Evolutionary conservation across 805 yeast genomes (phyloP).

Genomic region (Saccharomycopsis selenospora): DNA sequence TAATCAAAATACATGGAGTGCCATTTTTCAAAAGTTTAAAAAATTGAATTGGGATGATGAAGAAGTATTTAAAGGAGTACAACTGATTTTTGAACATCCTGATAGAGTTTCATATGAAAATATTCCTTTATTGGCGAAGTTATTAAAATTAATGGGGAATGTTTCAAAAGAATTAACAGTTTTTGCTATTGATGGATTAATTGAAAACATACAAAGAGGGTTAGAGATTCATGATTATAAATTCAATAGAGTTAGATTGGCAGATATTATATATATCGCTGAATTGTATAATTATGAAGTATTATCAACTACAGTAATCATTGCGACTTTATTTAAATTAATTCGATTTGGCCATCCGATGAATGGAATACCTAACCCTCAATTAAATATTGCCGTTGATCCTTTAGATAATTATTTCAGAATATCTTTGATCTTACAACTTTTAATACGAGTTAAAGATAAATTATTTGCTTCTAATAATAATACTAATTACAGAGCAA

Average conservation of each 20-base stretch:
- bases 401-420: constrained; percentile 65
- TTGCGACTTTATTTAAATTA: constrained; percentile 41
- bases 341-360: constrained; percentile 59
- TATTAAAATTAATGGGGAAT: constrained; percentile 29
- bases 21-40: constrained; percentile 33
- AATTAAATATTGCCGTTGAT: constrained; percentile 41
- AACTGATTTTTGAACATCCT: constrained; percentile 47
- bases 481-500: too few species aligned
- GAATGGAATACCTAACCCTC: constrained; percentile 44
- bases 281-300: constrained; percentile 46
- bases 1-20: constrained; percentile 29
- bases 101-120: constrained; percentile 55
- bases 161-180: constrained; percentile 36
- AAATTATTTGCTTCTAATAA: constrained; percentile 22
- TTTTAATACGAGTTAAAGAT: constrained; percentile 18
- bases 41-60: constrained; percentile 41
- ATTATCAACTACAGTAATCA: constrained; percentile 24
- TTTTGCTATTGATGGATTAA: constrained; percentile 48
- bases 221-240: constrained; percentile 58
- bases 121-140: constrained; percentile 40
- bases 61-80: constrained; percentile 19
- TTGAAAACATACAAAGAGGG: constrained; percentile 60
- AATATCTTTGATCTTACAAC: constrained; percentile 37
- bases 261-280: constrained; percentile 54
- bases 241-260: constrained; percentile 50